Base-by-base conservation (phyloP, 2,329 filamentous ascomycete species). In the Phialemoniopsis sp. region DNA sequence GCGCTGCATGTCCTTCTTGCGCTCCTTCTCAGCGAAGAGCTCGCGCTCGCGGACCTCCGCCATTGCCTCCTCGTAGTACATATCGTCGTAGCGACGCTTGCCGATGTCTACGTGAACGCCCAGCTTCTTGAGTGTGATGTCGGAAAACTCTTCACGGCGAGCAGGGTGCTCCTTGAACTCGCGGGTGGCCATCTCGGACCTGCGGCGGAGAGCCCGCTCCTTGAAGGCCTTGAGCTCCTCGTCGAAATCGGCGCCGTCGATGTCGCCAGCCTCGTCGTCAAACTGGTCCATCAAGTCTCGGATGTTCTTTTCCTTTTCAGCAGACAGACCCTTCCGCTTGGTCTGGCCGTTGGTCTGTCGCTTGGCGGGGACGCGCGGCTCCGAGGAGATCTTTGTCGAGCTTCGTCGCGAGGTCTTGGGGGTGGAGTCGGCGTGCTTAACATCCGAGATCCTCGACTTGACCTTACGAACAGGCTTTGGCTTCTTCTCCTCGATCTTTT, bases 1-100 rank as follows among this genome's bases (percentile, higher is more conserved):
- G 47, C 93, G 86, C 61, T 98, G 93, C 89, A 98, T 97, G 57
- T 98, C 93, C 70, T 98, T 98, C 72, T 98, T 98, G 48, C 93
- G 88, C 65, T 98, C 93, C 67, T 98, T 98, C 63, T 98, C 93
- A 45, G 91, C 89, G 44, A 86, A 85, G 8, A 96, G 74, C 60
- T 96, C 91, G 49, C 89, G 88, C 45, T 89, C 85, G 49, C 93
- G 87, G 3, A 97, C 91, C 52, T 95, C 85, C 38, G 86, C 79
- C 43, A 91, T 77, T 2, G 93, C 91, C 31, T 86, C 82, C 14
- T 87, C 79, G 56, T 89, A 90, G 58, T 93, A 82, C 34, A 82
- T 70, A 13, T 85, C 75, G 43, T 87, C 80, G 59, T 87, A 96
- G 26, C 87, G 81, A 38, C 83, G 75, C 53, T 86, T 86, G 30